phyloP scores from a whole-genome alignment of 805 yeast genomes.

The Debaryomyces maramus region DNA sequence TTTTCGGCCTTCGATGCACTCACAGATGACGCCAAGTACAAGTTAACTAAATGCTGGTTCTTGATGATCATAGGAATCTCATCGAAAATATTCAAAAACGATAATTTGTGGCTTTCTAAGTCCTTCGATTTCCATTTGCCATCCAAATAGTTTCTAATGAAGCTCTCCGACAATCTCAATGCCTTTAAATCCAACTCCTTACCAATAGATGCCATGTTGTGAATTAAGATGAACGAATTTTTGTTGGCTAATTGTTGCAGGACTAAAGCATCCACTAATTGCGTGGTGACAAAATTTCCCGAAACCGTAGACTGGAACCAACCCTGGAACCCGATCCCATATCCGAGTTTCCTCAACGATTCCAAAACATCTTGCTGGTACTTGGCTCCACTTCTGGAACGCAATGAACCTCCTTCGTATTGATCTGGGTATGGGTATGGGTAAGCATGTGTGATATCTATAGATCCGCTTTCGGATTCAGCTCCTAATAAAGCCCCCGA shows the following conservation, averaged over 20 bases:
- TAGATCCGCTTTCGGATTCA: conserved; percentile 53
- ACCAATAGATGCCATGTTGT: conserved; percentile 68
- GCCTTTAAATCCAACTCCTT: conserved; percentile 70
- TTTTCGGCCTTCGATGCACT: conserved; percentile 18
- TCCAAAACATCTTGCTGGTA: conserved; percentile 70
- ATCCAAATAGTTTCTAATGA: conserved; percentile 54
- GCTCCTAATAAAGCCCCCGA: conserved; percentile 78
- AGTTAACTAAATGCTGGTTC: conserved; percentile 66
- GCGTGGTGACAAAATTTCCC: conserved; percentile 67
- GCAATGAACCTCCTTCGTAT: conserved; percentile 60
- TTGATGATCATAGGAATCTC: conserved; percentile 67
- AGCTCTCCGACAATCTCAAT: conserved; percentile 62
- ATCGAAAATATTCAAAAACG: conserved; percentile 65
- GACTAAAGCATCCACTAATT: conserved; percentile 67
- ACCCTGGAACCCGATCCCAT: conserved; percentile 72
- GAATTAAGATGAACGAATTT: conserved; percentile 58
- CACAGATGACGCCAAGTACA: conserved; percentile 42
- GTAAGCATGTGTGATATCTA: conserved; percentile 59
- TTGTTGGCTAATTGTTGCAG: conserved; percentile 59
- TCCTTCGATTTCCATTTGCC: conserved; percentile 67
- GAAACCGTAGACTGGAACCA: conserved; percentile 75
- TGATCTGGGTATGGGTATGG: conserved; percentile 71
- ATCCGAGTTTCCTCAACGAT: conserved; percentile 58
- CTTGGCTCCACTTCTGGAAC: conserved; percentile 59
- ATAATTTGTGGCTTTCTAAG: conserved; percentile 58